Evolutionary conservation across 768 basidiomycete species (phyloP), one percentile per base, ranked within the genome.

Genomic region (Cystofilobasidium bisporidii): DNA sequence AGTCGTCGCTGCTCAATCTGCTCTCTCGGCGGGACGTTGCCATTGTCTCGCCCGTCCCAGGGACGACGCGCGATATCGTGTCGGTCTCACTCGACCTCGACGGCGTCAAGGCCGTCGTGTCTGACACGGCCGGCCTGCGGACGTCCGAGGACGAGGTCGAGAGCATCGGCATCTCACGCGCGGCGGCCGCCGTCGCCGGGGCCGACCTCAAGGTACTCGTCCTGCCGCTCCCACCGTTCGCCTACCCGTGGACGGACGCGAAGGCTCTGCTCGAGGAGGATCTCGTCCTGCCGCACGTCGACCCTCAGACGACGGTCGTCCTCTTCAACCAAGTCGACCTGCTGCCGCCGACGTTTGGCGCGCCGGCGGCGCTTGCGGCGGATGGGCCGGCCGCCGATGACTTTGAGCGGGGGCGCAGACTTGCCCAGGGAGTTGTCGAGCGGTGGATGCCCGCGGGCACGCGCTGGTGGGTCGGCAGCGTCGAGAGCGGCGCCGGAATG

Each of bases 41-140:
- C 0, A 93, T 96, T 64, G 89, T 92, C 18, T 91, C 91, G 0
- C 81, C 86, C 4, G 80, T 90, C 24, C 87, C 91, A 0, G 91
- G 91, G 0, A 96, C 91, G 2, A 96, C 91, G 6, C 82, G 92
- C 30, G 92, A 94, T 72, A 82, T 93, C 12, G 81, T 96, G 1
- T 87, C 89, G 71, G 79, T 92, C 22, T 86, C 89, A 0, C 81
- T 96, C 0, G 89, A 96, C 75, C 86, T 93, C n/a, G 88, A 85
- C 14, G 91, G 91, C 0, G 78, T 91, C 38, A 91, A 90, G 0
- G 82, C 93, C 6, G 80, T 87, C 30, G 81, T 91, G 17, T 82
- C 86, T 0, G 92, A 96, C 74, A 94, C 92, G 0, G 92, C 91
- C 2, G 92, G 91, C 0, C 77, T 94, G 17, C 81, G 91, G 33